Base-by-base conservation (phyloP, 192 early-diverging fungal genomes). In the Glomus cerebriforme region DNA sequence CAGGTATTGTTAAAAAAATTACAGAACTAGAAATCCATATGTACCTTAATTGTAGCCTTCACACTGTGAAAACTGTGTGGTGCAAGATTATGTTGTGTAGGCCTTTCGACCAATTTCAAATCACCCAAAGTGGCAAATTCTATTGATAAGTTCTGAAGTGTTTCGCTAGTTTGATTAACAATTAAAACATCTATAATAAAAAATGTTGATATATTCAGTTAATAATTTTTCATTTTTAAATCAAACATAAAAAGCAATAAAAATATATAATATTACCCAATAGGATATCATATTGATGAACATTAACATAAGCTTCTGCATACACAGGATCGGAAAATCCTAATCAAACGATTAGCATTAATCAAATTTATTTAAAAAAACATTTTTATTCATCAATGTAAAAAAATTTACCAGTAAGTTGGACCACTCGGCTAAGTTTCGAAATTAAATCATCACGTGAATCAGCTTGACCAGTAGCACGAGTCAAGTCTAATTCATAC, bases 61-160 rank as follows among this genome's bases (percentile, higher is more conserved):
- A 98, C 89, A 58, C 90, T 92, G 70, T 95, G 94, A 93, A 98
- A 98, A 35, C 94, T 93, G 81, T 93, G 97, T 27, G 97, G 95
- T 26, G 90, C 95, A 15, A 95, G 83, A 65, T 90, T 99, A 83
- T 97, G 92, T 43, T 95, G 89, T 29, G 91, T 85, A 39, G 98
- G 98, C 58, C 94, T 89, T 80, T 99, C 98, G 26, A 99, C 96
- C 76, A 99, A 89, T 85, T 98, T 98, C 75, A 99, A 88, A 80
- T 98, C 97, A 72, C 98, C 98, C 76, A 98, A 86, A 7, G 97
- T 97, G n/a, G 96, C 95, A 83, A 99, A 98, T 85, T 99, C 98
- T 68, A 99, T 85, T n/a, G 95, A 93, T 71, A 99, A 81, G 86
- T 99, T 98, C 84, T 98, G 97, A 73, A 99, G 87, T 49, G 97